phyloP scores from a whole-genome alignment of 2,329 filamentous ascomycete genomes.

The Coniochaeta sp. region DNA sequence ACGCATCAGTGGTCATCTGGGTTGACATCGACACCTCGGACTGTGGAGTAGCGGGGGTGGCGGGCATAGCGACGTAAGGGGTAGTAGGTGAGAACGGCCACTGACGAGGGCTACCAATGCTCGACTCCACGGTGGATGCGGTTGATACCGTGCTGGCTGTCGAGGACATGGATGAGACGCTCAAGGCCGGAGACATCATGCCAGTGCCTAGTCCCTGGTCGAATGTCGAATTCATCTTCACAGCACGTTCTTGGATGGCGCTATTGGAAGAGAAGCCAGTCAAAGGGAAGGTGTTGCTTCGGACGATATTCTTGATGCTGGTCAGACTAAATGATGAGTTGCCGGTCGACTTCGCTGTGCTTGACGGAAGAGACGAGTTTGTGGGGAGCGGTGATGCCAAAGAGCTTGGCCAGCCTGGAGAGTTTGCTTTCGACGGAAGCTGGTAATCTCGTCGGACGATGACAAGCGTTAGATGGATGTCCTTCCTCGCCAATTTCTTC shows the following conservation, averaged over 20 bases:
- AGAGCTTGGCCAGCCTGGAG: neutral
- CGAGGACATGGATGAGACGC: slow-evolving; percentile 20
- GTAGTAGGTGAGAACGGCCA: slow-evolving; percentile 30
- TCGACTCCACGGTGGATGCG: slow-evolving; percentile 12
- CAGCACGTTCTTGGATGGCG: slow-evolving; percentile 14
- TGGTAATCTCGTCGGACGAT: slow-evolving; percentile 50
- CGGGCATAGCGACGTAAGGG: slow-evolving; percentile 29
- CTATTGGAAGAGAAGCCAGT: neutral
- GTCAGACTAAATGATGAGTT: slow-evolving; percentile 16
- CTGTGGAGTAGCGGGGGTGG: slow-evolving; percentile 38
- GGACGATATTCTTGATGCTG: slow-evolving; percentile 31
- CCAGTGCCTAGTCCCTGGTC: slow-evolving; percentile 16
- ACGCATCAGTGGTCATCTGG: slow-evolving; percentile 12
- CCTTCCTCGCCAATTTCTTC: slow-evolving; percentile 45
- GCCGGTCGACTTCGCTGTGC: neutral
- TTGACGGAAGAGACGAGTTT: neutral
- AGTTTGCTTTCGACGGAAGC: slow-evolving; percentile 27
- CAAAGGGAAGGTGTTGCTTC: slow-evolving; percentile 10
- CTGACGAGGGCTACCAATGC: slow-evolving; percentile 11
- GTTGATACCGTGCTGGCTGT: slow-evolving; percentile 14
- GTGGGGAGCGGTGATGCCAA: neutral
- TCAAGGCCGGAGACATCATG: slow-evolving; percentile 24
- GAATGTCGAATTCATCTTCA: slow-evolving; percentile 8
- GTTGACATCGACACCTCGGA: slow-evolving; percentile 25
- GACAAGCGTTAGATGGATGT: slow-evolving; percentile 49